Evolutionary conservation across 495 filamentous ascomycete species (phyloP), one percentile per base, ranked within the genome.

Genomic region (Penicillium paradoxum): DNA sequence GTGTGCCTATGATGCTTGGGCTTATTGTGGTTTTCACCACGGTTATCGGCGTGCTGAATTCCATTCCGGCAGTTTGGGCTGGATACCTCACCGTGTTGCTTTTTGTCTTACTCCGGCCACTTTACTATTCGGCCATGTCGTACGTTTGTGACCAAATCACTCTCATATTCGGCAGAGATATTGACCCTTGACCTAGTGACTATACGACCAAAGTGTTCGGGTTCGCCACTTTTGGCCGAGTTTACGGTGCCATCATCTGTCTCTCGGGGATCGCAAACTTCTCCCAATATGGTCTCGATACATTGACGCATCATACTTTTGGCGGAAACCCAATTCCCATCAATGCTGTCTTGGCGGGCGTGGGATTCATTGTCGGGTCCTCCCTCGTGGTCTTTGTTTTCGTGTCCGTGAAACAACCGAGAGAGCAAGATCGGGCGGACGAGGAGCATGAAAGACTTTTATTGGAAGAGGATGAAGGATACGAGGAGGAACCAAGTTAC

Each of bases 181-280:
- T 59, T 69, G 56, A 71, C 52, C 17, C 1, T 22, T n/a, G 36
- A 13, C 47, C 13, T 43, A 85, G 81, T 45, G 92, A 97, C 71
- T 96, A 95, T 65, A 74, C 83, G 24, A 91, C 90, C 37, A 97
- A 97, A 67, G 92, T 97, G 29, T 97, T 97, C 65, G 91, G 92
- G 19, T 96, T 95, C 66, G 82, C 82, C 29, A 96, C 91, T 0
- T 97, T 96, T 56, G 91, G 91, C 24, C 92, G 86, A 22, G 89
- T 97, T 34, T 96, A 97, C 68, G 92, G 92, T 7, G 78, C 89
- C 3, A 87, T 95, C 58, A 96, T 96, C 53, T 96, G 91, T 61
- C 67, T 93, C 11, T 84, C 90, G 0, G 92, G 92, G 17, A 65
- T 97, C 4, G 74, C 90, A 49, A 96, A 95, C 66, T 91, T 97